These are phyloP conservation scores for Salix arbutifolia DNA, from an alignment of 345 rosid genomes.

Conservation along the genomic window DNA sequence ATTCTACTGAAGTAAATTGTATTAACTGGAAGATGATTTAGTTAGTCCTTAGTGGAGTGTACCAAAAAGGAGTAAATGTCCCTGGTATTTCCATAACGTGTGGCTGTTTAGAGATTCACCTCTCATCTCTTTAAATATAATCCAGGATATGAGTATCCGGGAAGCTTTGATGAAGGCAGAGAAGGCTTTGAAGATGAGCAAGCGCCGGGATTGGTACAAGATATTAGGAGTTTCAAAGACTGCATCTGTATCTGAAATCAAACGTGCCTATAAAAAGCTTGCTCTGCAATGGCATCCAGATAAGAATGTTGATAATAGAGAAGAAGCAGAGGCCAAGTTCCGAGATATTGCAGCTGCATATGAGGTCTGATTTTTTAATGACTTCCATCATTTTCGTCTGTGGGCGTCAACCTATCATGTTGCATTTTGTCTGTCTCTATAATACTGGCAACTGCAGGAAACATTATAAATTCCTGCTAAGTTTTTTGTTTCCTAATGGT, in stretches of 20 bases:
- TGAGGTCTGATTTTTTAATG: slow-evolving; percentile 49
- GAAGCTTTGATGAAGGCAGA: slow-evolving; percentile 84
- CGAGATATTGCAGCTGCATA: slow-evolving; percentile 95
- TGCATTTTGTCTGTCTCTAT: no score
- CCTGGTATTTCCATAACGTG: neutral
- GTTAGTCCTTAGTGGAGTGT: neutral
- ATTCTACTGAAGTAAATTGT: neutral
- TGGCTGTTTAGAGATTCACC: neutral
- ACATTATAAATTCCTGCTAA: no score
- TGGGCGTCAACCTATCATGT: no score
- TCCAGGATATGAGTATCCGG: slow-evolving; percentile 75
- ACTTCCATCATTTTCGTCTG: no score
- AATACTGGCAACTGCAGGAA: no score
- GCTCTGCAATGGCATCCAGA: slow-evolving; percentile 99
- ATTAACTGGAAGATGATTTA: neutral
- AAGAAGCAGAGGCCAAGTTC: slow-evolving; percentile 92
- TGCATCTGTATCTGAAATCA: slow-evolving; percentile 77
- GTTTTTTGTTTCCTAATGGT: neutral
- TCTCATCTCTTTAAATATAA: neutral
- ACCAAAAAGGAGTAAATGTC: neutral
- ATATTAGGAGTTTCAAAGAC: slow-evolving; percentile 78
- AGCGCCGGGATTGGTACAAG: slow-evolving; percentile 95
- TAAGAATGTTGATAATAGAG: slow-evolving; percentile 86
- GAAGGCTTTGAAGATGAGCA: slow-evolving; percentile 95
- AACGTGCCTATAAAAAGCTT: slow-evolving; percentile 90